These are phyloP conservation scores for Cercospora sp. DNA, from an alignment of 2,329 filamentous ascomycete species.

Conservation along the genomic window DNA sequence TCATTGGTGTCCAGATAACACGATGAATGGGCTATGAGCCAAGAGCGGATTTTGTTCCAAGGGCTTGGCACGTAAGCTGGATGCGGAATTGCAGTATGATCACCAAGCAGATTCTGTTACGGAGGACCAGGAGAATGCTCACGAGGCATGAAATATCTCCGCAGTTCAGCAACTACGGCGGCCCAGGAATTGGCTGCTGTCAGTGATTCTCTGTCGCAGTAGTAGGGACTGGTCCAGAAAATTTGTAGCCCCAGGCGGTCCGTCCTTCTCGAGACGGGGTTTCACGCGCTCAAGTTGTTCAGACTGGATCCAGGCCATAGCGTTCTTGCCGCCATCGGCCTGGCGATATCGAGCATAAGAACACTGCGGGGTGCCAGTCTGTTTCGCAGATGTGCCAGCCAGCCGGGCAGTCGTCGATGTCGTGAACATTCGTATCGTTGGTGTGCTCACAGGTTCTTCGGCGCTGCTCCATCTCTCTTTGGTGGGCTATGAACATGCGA, in stretches of 20 bases:
- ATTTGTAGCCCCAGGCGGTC: not conserved
- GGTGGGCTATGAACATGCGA: not conserved
- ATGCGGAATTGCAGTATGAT: not conserved
- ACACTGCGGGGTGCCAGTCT: not conserved
- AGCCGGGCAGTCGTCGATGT: not conserved
- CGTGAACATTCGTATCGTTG: not conserved
- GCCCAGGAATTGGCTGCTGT: not conserved
- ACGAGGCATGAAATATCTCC: not conserved
- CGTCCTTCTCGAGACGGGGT: not conserved
- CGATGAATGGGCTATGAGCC: not conserved
- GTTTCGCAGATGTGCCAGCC: not conserved
- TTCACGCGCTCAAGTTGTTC: not conserved
- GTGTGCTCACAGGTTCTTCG: too few species aligned
- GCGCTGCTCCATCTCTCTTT: not conserved
- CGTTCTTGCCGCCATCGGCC: not conserved
- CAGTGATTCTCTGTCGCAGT: not conserved
- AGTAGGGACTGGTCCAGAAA: not conserved
- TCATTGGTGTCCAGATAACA: not conserved
- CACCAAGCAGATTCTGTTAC: not conserved
- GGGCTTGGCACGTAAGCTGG: not conserved
- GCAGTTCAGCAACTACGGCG: not conserved
- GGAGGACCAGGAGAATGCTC: not conserved
- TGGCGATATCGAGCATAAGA: not conserved
- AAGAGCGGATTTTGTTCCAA: not conserved
- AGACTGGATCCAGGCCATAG: not conserved